Conservation (phyloP, 805 yeast genomes). For the Yamadazyma kitorensis region DNA sequence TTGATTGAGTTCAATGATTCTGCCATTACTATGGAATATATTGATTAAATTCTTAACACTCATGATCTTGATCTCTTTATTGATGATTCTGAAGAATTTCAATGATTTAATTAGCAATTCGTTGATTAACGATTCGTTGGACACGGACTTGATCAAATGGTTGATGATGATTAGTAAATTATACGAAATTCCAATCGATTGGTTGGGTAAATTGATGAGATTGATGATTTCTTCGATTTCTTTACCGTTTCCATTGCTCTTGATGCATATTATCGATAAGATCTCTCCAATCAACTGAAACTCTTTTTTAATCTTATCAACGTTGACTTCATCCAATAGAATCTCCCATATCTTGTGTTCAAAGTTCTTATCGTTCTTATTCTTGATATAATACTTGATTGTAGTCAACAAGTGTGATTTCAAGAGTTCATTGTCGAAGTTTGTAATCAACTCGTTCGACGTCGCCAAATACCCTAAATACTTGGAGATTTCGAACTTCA, state of each 20-base stretch:
- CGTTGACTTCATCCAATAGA: constrained; percentile 12
- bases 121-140: constrained; percentile 12
- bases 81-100: constrained; percentile 25
- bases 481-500: constrained; percentile 48
- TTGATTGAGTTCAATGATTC: constrained; percentile 16
- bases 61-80: constrained; percentile 47
- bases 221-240: constrained; percentile 16
- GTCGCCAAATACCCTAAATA: constrained; percentile 47
- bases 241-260: constrained; percentile 16
- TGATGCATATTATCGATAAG: constrained; percentile 23
- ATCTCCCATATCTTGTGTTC: constrained; percentile 18
- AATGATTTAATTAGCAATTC: constrained; percentile 16
- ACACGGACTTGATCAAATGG: constrained; percentile 13
- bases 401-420: constrained; percentile 17
- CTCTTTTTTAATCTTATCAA: constrained; percentile 11
- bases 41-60: constrained; percentile 13
- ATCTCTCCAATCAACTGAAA: constrained; percentile 37
- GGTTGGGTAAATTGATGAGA: constrained; percentile 10
- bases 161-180: constrained; percentile 34
- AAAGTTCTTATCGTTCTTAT: constrained; percentile 22
- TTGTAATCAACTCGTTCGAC: constrained; percentile 40
- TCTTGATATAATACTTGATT: constrained; percentile 20
- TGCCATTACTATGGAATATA: constrained; percentile 10
- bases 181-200: constrained; percentile 19
- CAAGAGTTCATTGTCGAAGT: constrained; percentile 10